Percentiles rank a stretch among this genome's conserved stretches.
These are phyloP conservation scores for Fragilaria crotonensis DNA, from an alignment of 108 stramenopile genomes.

Conservation along the genomic window DNA sequence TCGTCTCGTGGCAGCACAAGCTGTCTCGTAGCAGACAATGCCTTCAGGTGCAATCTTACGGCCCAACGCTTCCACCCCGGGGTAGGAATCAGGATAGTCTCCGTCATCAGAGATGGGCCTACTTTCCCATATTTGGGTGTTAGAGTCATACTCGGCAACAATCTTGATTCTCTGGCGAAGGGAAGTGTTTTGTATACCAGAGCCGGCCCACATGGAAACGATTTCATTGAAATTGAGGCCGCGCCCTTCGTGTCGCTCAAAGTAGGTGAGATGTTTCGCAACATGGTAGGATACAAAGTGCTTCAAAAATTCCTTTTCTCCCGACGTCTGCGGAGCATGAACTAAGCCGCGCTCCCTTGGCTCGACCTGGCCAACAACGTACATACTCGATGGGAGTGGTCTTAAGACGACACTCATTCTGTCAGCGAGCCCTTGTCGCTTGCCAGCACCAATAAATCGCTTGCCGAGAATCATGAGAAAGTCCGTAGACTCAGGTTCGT, in stretches of 20 bases:
- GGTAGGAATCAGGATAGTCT: slow-evolving; percentile 22
- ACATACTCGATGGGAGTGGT: slow-evolving; percentile 66
- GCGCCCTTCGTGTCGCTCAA: slow-evolving; percentile 34
- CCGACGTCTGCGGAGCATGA: slow-evolving; percentile 69
- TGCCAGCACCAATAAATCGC: slow-evolving; percentile 27
- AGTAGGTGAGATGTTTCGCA: slow-evolving; percentile 44
- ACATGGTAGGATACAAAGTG: slow-evolving; percentile 73
- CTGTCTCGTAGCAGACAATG: slow-evolving; percentile 67
- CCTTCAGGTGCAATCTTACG: slow-evolving; percentile 53
- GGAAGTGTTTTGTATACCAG: slow-evolving; percentile 36
- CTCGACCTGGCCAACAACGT: slow-evolving; percentile 76
- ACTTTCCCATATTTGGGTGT: slow-evolving; percentile 62
- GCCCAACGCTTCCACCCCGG: slow-evolving; percentile 67
- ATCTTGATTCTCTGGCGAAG: slow-evolving; percentile 67
- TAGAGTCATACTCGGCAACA: slow-evolving; percentile 74
- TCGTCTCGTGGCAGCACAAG: slow-evolving; percentile 49
- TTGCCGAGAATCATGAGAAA: slow-evolving; percentile 83
- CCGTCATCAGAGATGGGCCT: slow-evolving; percentile 63
- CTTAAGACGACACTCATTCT: slow-evolving; percentile 60
- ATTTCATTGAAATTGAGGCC: slow-evolving; percentile 71
- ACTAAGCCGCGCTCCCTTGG: slow-evolving; percentile 54
- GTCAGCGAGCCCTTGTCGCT: slow-evolving; percentile 25
- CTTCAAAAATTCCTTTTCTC: slow-evolving; percentile 73
- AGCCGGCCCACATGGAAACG: slow-evolving; percentile 48
- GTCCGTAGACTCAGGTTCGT: slow-evolving; percentile 73